Conservation (phyloP, 108 stramenopile genomes). For the Phaeodactylum tricornutum region DNA sequence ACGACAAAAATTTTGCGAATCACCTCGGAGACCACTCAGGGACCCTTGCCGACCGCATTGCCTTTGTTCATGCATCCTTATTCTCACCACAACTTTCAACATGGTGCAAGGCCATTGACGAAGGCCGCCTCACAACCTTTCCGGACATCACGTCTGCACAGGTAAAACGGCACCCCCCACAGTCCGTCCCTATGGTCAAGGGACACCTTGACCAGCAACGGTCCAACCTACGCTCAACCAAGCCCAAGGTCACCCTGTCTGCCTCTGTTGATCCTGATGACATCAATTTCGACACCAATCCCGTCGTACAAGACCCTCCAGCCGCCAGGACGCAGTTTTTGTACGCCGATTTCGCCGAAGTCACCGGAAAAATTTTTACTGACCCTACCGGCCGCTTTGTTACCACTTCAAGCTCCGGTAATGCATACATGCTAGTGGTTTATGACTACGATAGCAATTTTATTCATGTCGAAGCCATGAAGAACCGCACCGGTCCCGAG, state of each 20-base stretch:
- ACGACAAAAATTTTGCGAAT: not conserved
- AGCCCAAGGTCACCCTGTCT: slow-evolving; percentile 1
- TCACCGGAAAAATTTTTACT: slow-evolving; percentile 11
- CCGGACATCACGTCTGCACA: slow-evolving; percentile 13
- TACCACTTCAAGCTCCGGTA: slow-evolving; percentile 10
- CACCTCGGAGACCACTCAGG: not conserved
- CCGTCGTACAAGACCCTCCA: not conserved
- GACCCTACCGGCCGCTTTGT: slow-evolving; percentile 29
- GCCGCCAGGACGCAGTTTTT: slow-evolving; percentile 1
- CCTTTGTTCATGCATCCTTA: slow-evolving; percentile 18
- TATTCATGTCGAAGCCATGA: slow-evolving; percentile 18
- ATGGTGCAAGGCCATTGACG: slow-evolving; percentile 1
- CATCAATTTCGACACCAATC: not conserved
- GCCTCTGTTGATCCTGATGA: slow-evolving; percentile 1
- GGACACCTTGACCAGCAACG: slow-evolving; percentile 20
- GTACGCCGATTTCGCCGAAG: slow-evolving; percentile 7
- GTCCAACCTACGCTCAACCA: slow-evolving; percentile 11
- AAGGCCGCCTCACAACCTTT: slow-evolving; percentile 1
- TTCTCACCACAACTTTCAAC: slow-evolving; percentile 14
- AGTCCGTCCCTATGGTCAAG: slow-evolving; percentile 6
- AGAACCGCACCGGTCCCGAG: not conserved
- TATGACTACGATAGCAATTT: slow-evolving; percentile 25
- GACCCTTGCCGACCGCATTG: slow-evolving; percentile 7
- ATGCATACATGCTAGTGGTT: slow-evolving; percentile 21
- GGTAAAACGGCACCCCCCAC: slow-evolving; percentile 4